Evolutionary conservation across 1,139 yeast genomes (phyloP), one percentile per base, ranked within the genome.

Genomic region (Scheffersomyces segobiensis): DNA sequence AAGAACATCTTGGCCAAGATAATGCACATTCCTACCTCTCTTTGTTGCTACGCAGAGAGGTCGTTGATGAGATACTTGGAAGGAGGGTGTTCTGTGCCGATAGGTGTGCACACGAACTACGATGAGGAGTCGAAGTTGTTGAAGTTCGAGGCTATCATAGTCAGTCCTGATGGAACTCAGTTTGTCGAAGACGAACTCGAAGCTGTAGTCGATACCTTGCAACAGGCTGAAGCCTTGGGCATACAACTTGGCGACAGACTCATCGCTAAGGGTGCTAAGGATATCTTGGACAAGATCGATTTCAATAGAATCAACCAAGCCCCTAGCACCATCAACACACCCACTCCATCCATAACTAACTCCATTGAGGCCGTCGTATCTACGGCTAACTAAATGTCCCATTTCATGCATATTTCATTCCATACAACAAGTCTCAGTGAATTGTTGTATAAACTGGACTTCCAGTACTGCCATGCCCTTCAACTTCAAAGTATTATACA

Each of bases 41-140:
- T 87, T 63, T 82, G 96, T 67, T 93, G 99, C 73, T 74, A 87
- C n/a, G 97, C 98, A 5, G 99, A 95, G 76, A 83, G 99, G 67
- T 80, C 96, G 17, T 78, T 95, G 60, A 86, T 95, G 92, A 83
- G 96, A 72, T 83, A 90, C 48, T 81, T 95, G 60, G 98, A 95
- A 77, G 99, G 99, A 60, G 99, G 99, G 18, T 95, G 99, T 76
- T 91, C 97, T 0, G 98, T 95, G 10, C 99, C 99, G 12, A 91
- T 95, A 65, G 99, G 99, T 53, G 97, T 92, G 54, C 83, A 88
- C 59, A 80, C 92, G n/a, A 67, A 70, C 5, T 89, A 81, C 65
- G 76, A 87, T 65, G 77, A 74, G 50, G 69, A 65, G 2, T 79
- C 85, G 0, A 72, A 79, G 47, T 63, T 62, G 18, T 76, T 89